Evolutionary conservation across 1,284 basidiomycete species (phyloP).

Genomic region (Trichosporon coremiiforme): DNA sequence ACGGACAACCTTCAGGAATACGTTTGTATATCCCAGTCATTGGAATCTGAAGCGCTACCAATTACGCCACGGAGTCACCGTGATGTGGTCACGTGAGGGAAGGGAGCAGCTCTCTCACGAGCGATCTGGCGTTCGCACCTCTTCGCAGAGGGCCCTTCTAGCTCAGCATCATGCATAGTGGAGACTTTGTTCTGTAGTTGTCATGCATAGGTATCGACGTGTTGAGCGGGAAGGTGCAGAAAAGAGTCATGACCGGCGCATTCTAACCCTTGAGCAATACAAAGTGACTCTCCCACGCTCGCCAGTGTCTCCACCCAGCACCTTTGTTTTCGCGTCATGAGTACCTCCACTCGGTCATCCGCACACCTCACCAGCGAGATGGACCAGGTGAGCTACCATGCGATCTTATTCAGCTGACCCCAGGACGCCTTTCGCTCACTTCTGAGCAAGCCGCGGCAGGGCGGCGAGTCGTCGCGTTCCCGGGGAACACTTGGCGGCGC

Average conservation of each 20-base stretch:
- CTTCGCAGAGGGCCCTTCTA: too few species aligned
- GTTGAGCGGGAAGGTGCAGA: too few species aligned
- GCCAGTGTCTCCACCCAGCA: background rate
- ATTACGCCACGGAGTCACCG: slow-evolving; percentile 14
- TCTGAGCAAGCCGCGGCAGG: slow-evolving; percentile 41
- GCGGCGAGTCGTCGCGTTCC: slow-evolving; percentile 35
- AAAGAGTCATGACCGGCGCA: too few species aligned
- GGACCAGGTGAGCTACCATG: slow-evolving; percentile 41
- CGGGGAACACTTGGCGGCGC: slow-evolving; percentile 40
- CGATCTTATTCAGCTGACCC: slow-evolving; percentile 8
- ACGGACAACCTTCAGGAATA: slow-evolving; percentile 12
- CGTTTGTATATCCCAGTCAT: slow-evolving; percentile 2
- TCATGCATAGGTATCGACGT: too few species aligned
- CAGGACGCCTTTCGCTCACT: slow-evolving; percentile 52
- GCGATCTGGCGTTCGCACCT: background rate
- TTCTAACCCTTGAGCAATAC: too few species aligned
- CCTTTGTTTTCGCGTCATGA: slow-evolving; percentile 14
- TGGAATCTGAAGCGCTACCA: slow-evolving; percentile 14
- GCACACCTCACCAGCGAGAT: slow-evolving; percentile 24
- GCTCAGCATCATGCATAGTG: background rate
- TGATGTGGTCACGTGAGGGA: slow-evolving; percentile 9
- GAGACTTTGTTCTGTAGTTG: too few species aligned
- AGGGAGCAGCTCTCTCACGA: slow-evolving; percentile 1
- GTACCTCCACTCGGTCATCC: background rate
- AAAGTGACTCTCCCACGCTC: background rate